These are phyloP conservation scores for Nidula niveotomentosa DNA, from an alignment of 1,284 basidiomycete species.

Conservation along the genomic window DNA sequence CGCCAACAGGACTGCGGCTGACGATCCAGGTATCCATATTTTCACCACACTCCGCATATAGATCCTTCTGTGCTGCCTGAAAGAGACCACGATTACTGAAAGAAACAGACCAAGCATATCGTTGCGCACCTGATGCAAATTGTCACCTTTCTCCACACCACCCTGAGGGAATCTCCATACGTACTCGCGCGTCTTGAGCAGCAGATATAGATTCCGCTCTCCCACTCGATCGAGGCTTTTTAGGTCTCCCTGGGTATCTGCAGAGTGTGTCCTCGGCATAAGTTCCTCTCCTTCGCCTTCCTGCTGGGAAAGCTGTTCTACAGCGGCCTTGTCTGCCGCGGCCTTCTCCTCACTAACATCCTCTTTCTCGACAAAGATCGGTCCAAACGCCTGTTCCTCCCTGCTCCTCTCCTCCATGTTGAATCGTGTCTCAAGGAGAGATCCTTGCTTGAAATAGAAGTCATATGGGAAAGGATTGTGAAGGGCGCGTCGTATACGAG, in stretches of 20 bases:
- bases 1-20: slow-evolving; percentile 71
- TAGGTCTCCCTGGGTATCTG: slow-evolving; percentile 62
- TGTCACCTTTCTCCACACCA: slow-evolving; percentile 57
- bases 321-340: slow-evolving; percentile 48
- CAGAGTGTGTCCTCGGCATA: slow-evolving; percentile 57
- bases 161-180: slow-evolving; percentile 85
- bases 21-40: slow-evolving; percentile 85
- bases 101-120: neutral
- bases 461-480: slow-evolving; percentile 88
- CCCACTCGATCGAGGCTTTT: slow-evolving; percentile 81
- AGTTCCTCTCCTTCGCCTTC: slow-evolving; percentile 65
- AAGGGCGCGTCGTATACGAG: slow-evolving; percentile 80
- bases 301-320: slow-evolving; percentile 62
- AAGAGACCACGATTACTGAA: slow-evolving; percentile 7
- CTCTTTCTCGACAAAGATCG: slow-evolving; percentile 45
- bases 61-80: slow-evolving; percentile 69
- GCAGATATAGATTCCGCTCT: slow-evolving; percentile 84
- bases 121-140: slow-evolving; percentile 63
- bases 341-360: slow-evolving; percentile 39
- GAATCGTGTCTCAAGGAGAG: slow-evolving; percentile 84
- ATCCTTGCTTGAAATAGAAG: slow-evolving; percentile 96
- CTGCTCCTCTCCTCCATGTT: slow-evolving; percentile 69
- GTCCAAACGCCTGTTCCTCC: slow-evolving; percentile 72
- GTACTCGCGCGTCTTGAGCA: slow-evolving; percentile 63
- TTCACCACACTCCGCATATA: slow-evolving; percentile 66